Evolutionary conservation across 768 basidiomycete genomes (phyloP), one percentile per base, ranked within the genome.

Genomic region (Russula olivacea): DNA sequence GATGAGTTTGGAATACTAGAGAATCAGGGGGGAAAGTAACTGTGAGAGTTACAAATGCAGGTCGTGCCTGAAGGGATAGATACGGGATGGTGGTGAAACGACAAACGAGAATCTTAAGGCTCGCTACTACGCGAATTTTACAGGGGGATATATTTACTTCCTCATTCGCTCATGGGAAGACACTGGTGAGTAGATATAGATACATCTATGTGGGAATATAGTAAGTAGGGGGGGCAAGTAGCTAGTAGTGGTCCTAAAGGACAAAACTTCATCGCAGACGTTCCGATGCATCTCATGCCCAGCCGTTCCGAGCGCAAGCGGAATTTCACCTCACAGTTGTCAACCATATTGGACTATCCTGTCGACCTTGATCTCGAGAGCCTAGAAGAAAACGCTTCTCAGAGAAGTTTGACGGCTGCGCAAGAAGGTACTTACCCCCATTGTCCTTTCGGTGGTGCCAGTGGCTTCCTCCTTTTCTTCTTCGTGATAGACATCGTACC

Each of bases 341-440:
- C 19, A 63, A 9, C 23, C 53, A 23, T 48, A 56, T 1, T 55
- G 61, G 7, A 65, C 40, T 21, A 51, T 53, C 36, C 25, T 51
- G 36, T 63, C 52, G 14, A 63, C 17, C 30, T 58, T 66, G 38
- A 66, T 58, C 45, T 63, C 50, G 25, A 63, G 10, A 36, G 28
- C 43, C 64, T 66, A 23, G 3, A 34, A 34, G 23, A 2, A 9
- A 32, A 5, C 5, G 28, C 40, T 28, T 19, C n/a, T 56, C 48
- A 61, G 36, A 9, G 6, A 47, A 21, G 45, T 17, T 30, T 2
- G 12, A 15, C 19, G n/a, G n/a, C 19, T 25, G 28, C 3, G 14
- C 25, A 55, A 30, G n/a, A 36, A 28, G 41, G 11, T 28, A 45
- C 28, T 43, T 21, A 15, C 56, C 45, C 34, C 56, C 45, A 40